phyloP scores from a whole-genome alignment of 352 stramenopile genomes.

The Pythium guiyangense region DNA sequence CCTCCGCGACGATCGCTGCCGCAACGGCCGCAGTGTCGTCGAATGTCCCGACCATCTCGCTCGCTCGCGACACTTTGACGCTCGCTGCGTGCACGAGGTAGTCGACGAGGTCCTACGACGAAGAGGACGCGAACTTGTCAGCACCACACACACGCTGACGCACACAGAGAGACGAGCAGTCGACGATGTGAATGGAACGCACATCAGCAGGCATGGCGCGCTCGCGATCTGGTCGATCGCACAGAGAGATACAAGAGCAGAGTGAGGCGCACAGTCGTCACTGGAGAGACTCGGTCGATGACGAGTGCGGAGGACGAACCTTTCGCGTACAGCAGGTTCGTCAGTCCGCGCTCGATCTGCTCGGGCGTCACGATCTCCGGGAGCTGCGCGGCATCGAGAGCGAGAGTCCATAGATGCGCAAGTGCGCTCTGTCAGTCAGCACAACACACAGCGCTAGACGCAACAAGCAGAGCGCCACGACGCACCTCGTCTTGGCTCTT shows the following conservation, averaged over 20 bases:
- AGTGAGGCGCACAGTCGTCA: not conserved
- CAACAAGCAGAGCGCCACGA: not conserved
- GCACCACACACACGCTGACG: not conserved
- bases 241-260: not conserved
- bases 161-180: not conserved
- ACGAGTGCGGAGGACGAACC: slow-evolving; percentile 18
- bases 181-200: slow-evolving; percentile 4
- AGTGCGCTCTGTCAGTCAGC: no score
- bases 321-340: slow-evolving; percentile 37
- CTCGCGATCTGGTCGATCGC: slow-evolving; percentile 27
- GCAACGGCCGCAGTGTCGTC: slow-evolving; percentile 72
- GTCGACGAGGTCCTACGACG: slow-evolving; percentile 54
- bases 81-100: slow-evolving; percentile 66
- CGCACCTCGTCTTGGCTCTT: not conserved
- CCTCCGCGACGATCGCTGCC: slow-evolving; percentile 66
- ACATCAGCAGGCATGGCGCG: slow-evolving; percentile 47
- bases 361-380: not conserved
- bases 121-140: slow-evolving; percentile 1
- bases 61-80: slow-evolving; percentile 49
- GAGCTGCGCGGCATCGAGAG: not conserved
- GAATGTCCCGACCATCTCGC: slow-evolving; percentile 75
- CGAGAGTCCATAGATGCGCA: no score
- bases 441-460: not conserved
- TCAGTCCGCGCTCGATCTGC: slow-evolving; percentile 33
- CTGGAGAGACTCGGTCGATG: no score